phyloP scores from a whole-genome alignment of 163 green algal genomes.

The Scenedesmus sp. region DNA sequence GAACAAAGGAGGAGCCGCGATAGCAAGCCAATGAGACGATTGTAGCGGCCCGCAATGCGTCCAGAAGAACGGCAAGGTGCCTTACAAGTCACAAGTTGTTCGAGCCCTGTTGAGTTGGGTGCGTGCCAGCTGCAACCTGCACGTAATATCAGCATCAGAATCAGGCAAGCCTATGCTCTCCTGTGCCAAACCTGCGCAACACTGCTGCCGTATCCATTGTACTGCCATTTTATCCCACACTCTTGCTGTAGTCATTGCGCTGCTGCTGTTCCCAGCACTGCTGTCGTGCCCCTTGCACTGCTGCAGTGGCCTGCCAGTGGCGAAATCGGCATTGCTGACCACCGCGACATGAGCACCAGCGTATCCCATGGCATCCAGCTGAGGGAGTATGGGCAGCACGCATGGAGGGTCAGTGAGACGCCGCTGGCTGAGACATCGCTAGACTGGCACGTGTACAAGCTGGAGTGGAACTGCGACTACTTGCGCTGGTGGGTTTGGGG shows the following conservation, averaged over 20 bases:
- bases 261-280: too few relatives aligned
- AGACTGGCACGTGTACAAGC: slow-evolving; percentile 28
- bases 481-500: slow-evolving; percentile 6
- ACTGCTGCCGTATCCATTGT: too few relatives aligned
- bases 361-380: slow-evolving; percentile 23
- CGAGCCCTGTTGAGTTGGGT: too few relatives aligned
- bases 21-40: not conserved
- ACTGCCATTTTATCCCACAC: too few relatives aligned
- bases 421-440: not conserved
- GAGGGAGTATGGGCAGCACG: not conserved
- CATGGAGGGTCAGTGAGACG: not conserved
- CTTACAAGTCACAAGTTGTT: too few relatives aligned
- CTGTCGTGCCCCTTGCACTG: not conserved
- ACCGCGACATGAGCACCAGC: not conserved
- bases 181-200: not conserved
- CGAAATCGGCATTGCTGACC: slow-evolving; percentile 28
- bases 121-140: too few relatives aligned
- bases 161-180: too few relatives aligned
- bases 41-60: too few relatives aligned
- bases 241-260: too few relatives aligned
- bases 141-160: too few relatives aligned
- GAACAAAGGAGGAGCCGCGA: not conserved
- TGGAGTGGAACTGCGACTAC: slow-evolving; percentile 39
- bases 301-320: slow-evolving; percentile 21
- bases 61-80: too few relatives aligned